Conservation (phyloP, 2,329 filamentous ascomycete genomes). For the Plectosphaerella plurivora region DNA sequence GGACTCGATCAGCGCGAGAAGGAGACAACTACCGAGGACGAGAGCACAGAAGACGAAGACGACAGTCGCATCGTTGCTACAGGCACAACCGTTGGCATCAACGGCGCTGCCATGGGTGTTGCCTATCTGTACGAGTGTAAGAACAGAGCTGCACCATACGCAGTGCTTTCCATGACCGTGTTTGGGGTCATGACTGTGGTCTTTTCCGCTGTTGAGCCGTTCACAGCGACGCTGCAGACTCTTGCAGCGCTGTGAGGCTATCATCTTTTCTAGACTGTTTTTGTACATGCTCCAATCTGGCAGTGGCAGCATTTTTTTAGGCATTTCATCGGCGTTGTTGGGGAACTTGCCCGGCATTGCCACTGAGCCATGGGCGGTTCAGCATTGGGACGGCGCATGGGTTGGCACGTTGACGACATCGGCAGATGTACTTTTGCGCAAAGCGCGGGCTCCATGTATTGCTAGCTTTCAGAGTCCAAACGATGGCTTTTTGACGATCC, state of each 20-base stretch:
- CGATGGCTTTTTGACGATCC: slow-evolving; percentile 6
- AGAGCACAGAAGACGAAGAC: slow-evolving; percentile 6
- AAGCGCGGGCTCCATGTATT: neutral
- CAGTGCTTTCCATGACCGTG: slow-evolving; percentile 52
- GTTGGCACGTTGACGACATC: neutral
- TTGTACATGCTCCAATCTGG: neutral
- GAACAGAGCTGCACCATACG: slow-evolving; percentile 50
- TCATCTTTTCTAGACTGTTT: neutral
- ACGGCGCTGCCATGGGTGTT: slow-evolving; percentile 56
- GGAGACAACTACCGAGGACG: neutral
- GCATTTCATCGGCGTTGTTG: neutral
- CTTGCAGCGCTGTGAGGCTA: slow-evolving; percentile 10
- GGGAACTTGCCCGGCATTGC: neutral
- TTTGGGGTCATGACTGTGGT: slow-evolving; percentile 53
- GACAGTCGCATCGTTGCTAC: slow-evolving; percentile 39
- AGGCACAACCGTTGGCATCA: slow-evolving; percentile 51
- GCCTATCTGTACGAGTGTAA: slow-evolving; percentile 50
- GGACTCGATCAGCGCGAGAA: slow-evolving; percentile 14
- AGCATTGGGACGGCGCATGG: neutral
- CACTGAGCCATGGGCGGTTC: neutral
- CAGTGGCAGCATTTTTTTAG: neutral
- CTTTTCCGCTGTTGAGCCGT: slow-evolving; percentile 44
- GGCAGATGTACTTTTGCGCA: neutral
- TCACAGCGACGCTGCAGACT: slow-evolving; percentile 30
- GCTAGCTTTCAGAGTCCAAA: neutral